Percentiles rank a stretch among this genome's conserved stretches.
phyloP scores from a whole-genome alignment of 163 green algal genomes.

The Scenedesmus sp. region DNA sequence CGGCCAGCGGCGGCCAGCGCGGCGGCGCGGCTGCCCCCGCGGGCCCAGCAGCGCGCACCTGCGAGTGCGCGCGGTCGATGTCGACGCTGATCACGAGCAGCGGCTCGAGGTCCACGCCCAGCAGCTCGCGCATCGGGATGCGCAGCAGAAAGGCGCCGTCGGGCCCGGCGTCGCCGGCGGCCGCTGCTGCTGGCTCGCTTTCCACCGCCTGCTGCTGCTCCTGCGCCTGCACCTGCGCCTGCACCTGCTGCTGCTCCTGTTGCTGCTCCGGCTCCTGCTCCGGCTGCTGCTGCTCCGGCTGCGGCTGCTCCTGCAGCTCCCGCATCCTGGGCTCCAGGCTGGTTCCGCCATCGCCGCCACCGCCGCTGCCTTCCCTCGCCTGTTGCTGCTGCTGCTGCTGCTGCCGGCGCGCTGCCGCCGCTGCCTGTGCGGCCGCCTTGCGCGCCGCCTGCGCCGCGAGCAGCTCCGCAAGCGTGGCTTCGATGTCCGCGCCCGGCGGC shows the following conservation, averaged over 20 bases:
- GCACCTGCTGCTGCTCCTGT: background rate
- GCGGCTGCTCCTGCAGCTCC: background rate
- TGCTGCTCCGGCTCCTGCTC: conserved; percentile 18
- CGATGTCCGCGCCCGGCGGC: conserved; percentile 9
- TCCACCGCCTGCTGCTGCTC: conserved; percentile 15
- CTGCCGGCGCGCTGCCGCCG: background rate
- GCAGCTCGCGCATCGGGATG: conserved; percentile 34
- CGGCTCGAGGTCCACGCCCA: conserved; percentile 37
- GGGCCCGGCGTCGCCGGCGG: background rate
- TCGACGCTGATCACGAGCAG: conserved; percentile 39
- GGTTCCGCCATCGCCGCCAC: background rate
- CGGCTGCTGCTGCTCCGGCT: conserved; percentile 16
- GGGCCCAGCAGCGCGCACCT: no score
- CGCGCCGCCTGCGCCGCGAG: background rate
- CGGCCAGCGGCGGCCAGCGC: no score
- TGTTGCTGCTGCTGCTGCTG: conserved; percentile 11
- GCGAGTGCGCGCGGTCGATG: background rate
- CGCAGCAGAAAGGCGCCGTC: conserved; percentile 34
- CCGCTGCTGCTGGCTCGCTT: background rate
- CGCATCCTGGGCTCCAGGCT: conserved; percentile 10
- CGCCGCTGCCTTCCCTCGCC: background rate
- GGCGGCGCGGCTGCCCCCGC: no score
- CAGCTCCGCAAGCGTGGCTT: background rate
- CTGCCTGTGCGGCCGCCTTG: conserved; percentile 8
- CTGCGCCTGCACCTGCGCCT: background rate